phyloP scores from a whole-genome alignment of 1,139 yeast species.

The Schwanniomyces etchellsii region DNA sequence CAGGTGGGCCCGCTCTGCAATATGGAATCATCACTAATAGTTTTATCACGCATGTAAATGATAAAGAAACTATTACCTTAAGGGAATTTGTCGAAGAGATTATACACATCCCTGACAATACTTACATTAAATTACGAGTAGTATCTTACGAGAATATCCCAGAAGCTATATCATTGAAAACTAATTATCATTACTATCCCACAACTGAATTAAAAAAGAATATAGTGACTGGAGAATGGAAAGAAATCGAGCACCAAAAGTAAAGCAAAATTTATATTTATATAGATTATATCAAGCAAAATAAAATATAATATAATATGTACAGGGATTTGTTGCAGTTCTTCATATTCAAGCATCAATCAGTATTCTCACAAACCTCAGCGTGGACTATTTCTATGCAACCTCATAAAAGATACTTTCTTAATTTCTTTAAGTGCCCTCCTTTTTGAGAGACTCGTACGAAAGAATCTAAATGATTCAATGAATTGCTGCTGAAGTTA shows the following conservation, averaged over 20 bases:
- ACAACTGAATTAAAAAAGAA: constrained; percentile 61
- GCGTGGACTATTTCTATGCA: no score
- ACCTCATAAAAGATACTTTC: constrained; percentile 17
- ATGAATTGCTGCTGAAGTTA: constrained; percentile 67
- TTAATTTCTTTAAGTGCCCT: constrained; percentile 52
- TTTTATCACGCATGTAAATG: constrained; percentile 87
- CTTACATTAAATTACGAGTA: constrained; percentile 74
- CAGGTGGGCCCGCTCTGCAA: constrained; percentile 83
- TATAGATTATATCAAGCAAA: neutral
- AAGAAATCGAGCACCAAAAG: constrained; percentile 25
- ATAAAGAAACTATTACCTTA: constrained; percentile 62
- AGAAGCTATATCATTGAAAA: constrained; percentile 76
- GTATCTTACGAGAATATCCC: constrained; percentile 86
- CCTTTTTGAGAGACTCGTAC: constrained; percentile 48
- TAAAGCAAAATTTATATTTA: constrained; percentile 1
- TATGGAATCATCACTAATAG: constrained; percentile 77
- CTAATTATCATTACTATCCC: constrained; percentile 88
- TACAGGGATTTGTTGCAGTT: no score
- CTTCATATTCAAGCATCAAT: no score
- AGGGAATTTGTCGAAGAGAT: constrained; percentile 62
- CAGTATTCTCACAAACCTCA: no score
- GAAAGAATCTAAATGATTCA: constrained; percentile 61
- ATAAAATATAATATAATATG: constrained; percentile 1
- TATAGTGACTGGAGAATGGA: constrained; percentile 43
- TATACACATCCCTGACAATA: constrained; percentile 64